Evolutionary conservation across 192 early-diverging fungal species (phyloP), one percentile per base, ranked within the genome.

Genomic region (Rhizophagus sp.): DNA sequence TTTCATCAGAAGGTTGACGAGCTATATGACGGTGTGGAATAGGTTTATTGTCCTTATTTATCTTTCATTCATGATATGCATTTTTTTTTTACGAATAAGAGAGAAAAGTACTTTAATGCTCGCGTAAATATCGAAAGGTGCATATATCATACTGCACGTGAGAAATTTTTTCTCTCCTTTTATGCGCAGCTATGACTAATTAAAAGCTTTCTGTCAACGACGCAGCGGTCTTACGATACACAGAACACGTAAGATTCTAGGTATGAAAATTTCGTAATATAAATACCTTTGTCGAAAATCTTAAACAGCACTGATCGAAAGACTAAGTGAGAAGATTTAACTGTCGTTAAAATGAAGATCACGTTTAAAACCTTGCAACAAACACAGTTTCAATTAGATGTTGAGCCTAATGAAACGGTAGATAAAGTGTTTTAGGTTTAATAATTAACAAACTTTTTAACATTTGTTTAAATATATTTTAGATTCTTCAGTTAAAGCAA

Each of bases 281-380:
- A 25, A 33, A 66, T 67, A 33, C 4, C 27, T 24, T n/a, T 39
- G 12, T 41, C n/a, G n/a, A 70, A 41, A 70, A 36, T 39, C 68
- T 17, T 70, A 25, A 39, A n/a, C 39, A 44, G 39, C 39, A n/a
- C 39, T 24, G 33, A 36, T n/a, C 36, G 68, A 70, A 39, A 41
- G 11, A 39, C 34, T 10, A n/a, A 44, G 36, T 22, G 22, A n/a
- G 19, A 22, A 24, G 33, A 11, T 24, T 15, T 70, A n/a, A n/a
- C 64, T 27, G 10, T 19, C 10, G 33, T 70, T 70, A n/a, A 70
- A 68, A 92, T 93, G 96, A 90, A 93, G 81, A 84, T 98, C 78
- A 95, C 94, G 24, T 80, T 98, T 81, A 98, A 98, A 84, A 98
- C 95, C 33, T 89, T 98, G 65, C 91, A 94, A 82, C 94, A 98